Percentiles rank a stretch among this genome's conserved stretches.
These are phyloP conservation scores for Talaromyces islandicus DNA, from an alignment of 2,329 filamentous ascomycete species.

Conservation along the genomic window DNA sequence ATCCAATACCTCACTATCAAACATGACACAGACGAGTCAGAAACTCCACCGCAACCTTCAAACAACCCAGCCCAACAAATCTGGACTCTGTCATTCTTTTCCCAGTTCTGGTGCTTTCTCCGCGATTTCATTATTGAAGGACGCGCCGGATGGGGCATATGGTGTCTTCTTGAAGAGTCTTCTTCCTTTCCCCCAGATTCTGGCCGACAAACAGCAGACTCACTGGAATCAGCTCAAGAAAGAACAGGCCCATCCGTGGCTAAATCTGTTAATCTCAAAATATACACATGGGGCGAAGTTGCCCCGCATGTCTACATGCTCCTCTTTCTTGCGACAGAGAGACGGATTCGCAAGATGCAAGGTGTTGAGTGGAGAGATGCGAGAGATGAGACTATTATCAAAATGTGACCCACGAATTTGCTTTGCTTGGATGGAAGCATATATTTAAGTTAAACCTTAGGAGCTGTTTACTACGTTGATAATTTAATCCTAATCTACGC, in stretches of 20 bases:
- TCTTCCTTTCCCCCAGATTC: background rate
- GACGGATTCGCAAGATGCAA: constrained; percentile 53
- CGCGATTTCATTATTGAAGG: constrained; percentile 32
- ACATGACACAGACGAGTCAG: background rate
- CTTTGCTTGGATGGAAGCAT: background rate
- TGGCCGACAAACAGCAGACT: background rate
- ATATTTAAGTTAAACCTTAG: too few relatives aligned
- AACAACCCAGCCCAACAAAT: constrained; percentile 12
- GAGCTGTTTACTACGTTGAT: too few relatives aligned
- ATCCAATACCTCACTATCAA: constrained; percentile 38
- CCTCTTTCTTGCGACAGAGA: constrained; percentile 65
- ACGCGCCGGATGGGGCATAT: constrained; percentile 41
- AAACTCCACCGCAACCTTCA: background rate
- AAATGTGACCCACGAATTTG: constrained; percentile 33
- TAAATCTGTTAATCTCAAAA: constrained; percentile 27
- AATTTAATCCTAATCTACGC: too few relatives aligned
- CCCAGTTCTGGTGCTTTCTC: constrained; percentile 38
- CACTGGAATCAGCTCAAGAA: background rate
- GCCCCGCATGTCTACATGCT: constrained; percentile 68
- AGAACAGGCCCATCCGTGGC: constrained; percentile 13
- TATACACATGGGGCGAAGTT: constrained; percentile 75
- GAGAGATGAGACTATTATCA: constrained; percentile 50
- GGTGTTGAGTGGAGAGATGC: constrained; percentile 61
- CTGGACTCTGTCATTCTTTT: constrained; percentile 31
- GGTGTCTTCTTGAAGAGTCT: constrained; percentile 29